Evolutionary conservation across 352 stramenopile species (phyloP), one percentile per base, ranked within the genome.

Genomic region (Phytophthora tentaculata): DNA sequence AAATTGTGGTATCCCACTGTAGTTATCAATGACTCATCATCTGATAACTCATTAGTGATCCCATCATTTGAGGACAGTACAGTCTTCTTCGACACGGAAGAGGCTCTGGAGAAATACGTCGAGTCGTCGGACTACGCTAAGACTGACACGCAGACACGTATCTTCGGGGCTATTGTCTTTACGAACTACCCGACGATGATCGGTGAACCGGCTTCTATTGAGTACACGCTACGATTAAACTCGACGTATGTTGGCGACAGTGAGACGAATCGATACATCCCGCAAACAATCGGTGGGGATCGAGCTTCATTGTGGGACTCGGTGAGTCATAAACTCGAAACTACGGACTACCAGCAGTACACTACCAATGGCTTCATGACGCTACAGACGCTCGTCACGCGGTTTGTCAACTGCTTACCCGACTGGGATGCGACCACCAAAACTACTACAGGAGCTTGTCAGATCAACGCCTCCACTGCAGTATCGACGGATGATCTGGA

Each of bases 101-200:
- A 67, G 0, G 72, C 41, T 2, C 57, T 87, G 5, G 74, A 84
- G 59, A 54, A 55, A 17, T 83, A 86, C 54, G 74, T 84, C 39
- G 51, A 60, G 10, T 71, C 60, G 4, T 60, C 65, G 2, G 52
- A 61, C 20, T 84, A 87, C 43, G 79, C 71, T 14, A 48, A 61
- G 37, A 73, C 76, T 3, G 56, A 50, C 44, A 35, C 56, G 6
- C 51, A 67, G 44, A 66, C 79, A 3, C 76, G 76, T 22, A 81
- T 87, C 52, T 81, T 83, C 58, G 79, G 76, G 2, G 79, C 76
- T 2, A 73, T 86, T 35, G 71, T 86, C 5, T 86, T 86, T 52
- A 53, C 70, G 6, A 22, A 52, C 6, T 57, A 71, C 50, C 68
- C 79, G 12, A 61, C 57, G 6, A 51, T 20, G 2, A 76, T 84